phyloP scores from a whole-genome alignment of 2,329 filamentous ascomycete genomes.

The Venturia carpophila region DNA sequence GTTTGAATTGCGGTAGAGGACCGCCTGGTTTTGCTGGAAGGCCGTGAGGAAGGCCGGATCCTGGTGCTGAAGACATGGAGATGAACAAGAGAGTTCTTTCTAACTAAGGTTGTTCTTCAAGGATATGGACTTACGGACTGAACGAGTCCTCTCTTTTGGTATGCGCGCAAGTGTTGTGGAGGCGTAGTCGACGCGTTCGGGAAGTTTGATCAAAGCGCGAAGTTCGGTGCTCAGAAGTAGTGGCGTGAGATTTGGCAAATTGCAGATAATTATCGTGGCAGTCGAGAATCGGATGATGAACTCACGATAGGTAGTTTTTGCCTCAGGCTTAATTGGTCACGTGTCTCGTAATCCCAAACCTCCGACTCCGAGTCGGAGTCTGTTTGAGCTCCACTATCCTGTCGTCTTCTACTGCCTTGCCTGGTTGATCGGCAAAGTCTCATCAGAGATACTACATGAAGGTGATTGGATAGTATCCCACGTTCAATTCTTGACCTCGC shows the following conservation, averaged over 20 bases:
- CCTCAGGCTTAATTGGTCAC: too few relatives aligned
- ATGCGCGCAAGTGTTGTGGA: not conserved
- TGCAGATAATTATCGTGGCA: too few relatives aligned
- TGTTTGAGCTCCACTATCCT: too few relatives aligned
- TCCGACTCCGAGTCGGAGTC: too few relatives aligned
- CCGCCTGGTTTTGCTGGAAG: slow-evolving; percentile 13
- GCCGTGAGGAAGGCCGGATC: slow-evolving; percentile 2
- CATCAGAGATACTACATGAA: too few relatives aligned
- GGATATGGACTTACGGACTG: slow-evolving; percentile 13
- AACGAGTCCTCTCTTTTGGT: not conserved
- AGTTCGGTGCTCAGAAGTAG: not conserved
- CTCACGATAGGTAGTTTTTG: too few relatives aligned
- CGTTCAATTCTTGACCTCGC: too few relatives aligned
- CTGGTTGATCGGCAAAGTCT: too few relatives aligned
- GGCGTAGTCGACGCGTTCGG: not conserved
- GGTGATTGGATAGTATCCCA: too few relatives aligned
- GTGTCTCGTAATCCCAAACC: too few relatives aligned
- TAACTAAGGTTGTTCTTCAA: slow-evolving; percentile 10
- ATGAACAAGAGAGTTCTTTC: slow-evolving; percentile 1
- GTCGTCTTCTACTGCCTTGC: too few relatives aligned
- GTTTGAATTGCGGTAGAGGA: slow-evolving; percentile 13
- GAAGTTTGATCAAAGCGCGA: not conserved
- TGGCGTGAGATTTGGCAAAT: not conserved
- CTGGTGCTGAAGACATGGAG: slow-evolving; percentile 13
- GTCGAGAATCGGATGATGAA: too few relatives aligned